Evolutionary conservation across 169 alveolate genomes (phyloP).

Genomic region (Condylostoma magnum): DNA sequence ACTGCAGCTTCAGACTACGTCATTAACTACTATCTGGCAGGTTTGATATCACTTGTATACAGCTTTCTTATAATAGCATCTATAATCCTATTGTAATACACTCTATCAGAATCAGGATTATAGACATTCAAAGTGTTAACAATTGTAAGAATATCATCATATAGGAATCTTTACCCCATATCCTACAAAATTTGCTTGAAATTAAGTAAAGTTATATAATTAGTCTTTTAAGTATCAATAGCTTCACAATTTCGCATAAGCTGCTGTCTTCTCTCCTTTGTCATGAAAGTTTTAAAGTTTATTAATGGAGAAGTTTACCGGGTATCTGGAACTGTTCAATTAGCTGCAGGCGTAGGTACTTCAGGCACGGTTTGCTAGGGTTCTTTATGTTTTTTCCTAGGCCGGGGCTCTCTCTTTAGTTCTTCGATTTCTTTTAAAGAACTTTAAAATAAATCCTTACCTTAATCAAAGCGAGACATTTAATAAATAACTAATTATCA

Average conservation of each 20-base stretch:
- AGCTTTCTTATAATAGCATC: slow-evolving; percentile 5
- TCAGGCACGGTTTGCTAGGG: no score
- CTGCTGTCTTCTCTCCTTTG: background rate
- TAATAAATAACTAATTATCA: no score
- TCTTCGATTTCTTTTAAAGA: no score
- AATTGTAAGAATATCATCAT: background rate
- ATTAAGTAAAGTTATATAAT: background rate
- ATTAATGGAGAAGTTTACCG: no score
- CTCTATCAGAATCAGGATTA: background rate
- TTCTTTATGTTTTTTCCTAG: no score
- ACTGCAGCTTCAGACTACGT: slow-evolving; percentile 9
- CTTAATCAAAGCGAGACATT: no score
- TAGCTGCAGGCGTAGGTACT: no score
- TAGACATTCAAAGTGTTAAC: slow-evolving; percentile 5
- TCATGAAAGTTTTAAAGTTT: slow-evolving; percentile 18
- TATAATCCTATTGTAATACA: background rate
- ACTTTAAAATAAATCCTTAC: no score
- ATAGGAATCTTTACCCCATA: slow-evolving; percentile 18
- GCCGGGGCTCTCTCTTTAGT: no score
- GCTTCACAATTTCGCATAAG: slow-evolving; percentile 14
- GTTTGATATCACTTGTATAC: slow-evolving; percentile 1
- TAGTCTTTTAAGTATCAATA: background rate
- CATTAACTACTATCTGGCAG: background rate
- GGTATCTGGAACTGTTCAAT: no score
- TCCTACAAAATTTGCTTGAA: background rate